Conservation (phyloP, 805 yeast species). For the Suhomyces prunicola region DNA sequence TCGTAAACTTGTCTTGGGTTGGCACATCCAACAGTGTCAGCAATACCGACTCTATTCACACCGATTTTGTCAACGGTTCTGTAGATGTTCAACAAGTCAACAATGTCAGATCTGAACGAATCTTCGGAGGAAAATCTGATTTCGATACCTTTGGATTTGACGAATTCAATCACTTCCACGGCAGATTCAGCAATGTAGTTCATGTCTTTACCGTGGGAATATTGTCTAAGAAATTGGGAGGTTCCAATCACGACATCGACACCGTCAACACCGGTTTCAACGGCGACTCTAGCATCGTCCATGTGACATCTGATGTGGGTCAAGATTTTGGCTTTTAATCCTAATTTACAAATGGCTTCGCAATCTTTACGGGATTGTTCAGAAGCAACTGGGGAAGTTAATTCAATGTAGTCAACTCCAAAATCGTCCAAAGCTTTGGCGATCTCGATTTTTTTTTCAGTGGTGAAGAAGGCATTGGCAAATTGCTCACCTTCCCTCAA, state of each 20-base stretch:
- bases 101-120: conserved; percentile 94
- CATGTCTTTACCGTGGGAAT: conserved; percentile 98
- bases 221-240: conserved; percentile 89
- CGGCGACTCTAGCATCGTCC: conserved; percentile 98
- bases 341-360: conserved; percentile 97
- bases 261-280: conserved; percentile 98
- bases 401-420: conserved; percentile 96
- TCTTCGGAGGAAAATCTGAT: conserved; percentile 96
- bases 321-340: conserved; percentile 89
- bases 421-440: conserved; percentile 97
- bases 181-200: conserved; percentile 94
- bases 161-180: conserved; percentile 94
- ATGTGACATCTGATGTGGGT: conserved; percentile 98
- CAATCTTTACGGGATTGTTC: conserved; percentile 92
- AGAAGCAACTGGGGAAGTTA: conserved; percentile 96
- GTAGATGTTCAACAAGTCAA: conserved; percentile 90
- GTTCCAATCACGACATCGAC: conserved; percentile 98
- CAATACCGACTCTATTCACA: conserved; percentile 98
- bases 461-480: conserved; percentile 92
- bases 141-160: conserved; percentile 94
- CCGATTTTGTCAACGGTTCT: conserved; percentile 96
- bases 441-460: conserved; percentile 93
- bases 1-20: conserved; percentile 99
- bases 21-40: conserved; percentile 98
- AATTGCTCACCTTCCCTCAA: conserved; percentile 98